Evolutionary conservation across 2,329 filamentous ascomycete genomes (phyloP).

Genomic region (Neofusicoccum sp.): DNA sequence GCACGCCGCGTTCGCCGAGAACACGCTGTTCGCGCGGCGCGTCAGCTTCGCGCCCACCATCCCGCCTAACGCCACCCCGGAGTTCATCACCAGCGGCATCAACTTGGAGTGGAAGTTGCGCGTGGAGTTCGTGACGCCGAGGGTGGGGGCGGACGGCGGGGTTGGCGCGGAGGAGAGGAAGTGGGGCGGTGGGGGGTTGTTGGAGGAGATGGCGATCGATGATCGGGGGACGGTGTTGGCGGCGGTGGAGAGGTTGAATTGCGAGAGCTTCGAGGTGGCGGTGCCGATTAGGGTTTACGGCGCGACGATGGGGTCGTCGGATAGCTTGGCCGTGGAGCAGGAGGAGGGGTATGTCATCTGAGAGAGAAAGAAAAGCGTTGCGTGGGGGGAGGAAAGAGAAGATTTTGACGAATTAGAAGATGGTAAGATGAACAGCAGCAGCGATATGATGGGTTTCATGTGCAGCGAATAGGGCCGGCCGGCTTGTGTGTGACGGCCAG

Average conservation of each 20-base stretch:
- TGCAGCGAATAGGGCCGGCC: too few relatives aligned
- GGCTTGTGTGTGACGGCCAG: too few relatives aligned
- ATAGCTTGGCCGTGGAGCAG: constrained; percentile 24
- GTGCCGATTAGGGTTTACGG: constrained; percentile 81
- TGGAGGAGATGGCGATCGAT: constrained; percentile 77
- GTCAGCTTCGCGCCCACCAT: constrained; percentile 81
- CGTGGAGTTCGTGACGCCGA: constrained; percentile 88
- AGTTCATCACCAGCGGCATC: constrained; percentile 87
- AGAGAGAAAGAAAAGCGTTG: constrained; percentile 6
- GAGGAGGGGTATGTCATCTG: constrained; percentile 35
- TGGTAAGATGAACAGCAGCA: too few relatives aligned
- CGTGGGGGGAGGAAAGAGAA: background rate
- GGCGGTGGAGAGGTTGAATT: constrained; percentile 72
- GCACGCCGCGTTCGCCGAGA: constrained; percentile 74
- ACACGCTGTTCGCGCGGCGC: constrained; percentile 72
- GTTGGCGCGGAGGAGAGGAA: constrained; percentile 15
- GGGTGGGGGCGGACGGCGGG: constrained; percentile 27
- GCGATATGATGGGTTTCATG: too few relatives aligned
- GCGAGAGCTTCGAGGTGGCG: constrained; percentile 87
- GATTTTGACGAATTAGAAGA: background rate
- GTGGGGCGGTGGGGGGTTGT: constrained; percentile 44
- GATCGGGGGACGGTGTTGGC: constrained; percentile 76
- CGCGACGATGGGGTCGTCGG: constrained; percentile 45
- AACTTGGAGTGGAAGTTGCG: constrained; percentile 84
- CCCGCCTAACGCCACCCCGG: constrained; percentile 78